These are phyloP conservation scores for Zalerion maritima DNA, from an alignment of 495 filamentous ascomycete species.

Conservation along the genomic window DNA sequence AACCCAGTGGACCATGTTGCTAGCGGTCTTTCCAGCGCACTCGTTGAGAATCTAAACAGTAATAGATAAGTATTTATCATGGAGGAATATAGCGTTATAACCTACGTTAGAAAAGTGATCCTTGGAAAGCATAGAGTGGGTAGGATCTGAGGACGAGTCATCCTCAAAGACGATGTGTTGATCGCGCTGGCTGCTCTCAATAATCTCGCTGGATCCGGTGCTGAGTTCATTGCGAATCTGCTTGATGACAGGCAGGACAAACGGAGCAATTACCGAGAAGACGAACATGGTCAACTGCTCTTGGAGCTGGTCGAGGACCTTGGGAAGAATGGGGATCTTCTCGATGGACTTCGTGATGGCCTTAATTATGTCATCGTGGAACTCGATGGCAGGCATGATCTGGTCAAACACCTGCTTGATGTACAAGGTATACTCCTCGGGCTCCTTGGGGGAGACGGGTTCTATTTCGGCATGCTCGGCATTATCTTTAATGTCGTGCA, in stretches of 20 bases:
- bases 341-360: conserved; percentile 60
- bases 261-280: conserved; percentile 73
- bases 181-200: conserved; percentile 60
- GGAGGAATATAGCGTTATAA: not conserved
- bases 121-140: conserved; percentile 92
- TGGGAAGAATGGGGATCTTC: conserved; percentile 63
- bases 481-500: conserved; percentile 52
- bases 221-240: conserved; percentile 75
- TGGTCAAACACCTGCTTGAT: conserved; percentile 51
- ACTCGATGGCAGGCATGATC: conserved; percentile 74
- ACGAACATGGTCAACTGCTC: conserved; percentile 73
- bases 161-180: conserved; percentile 80
- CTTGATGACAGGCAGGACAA: conserved; percentile 67
- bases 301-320: conserved; percentile 65
- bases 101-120: conserved; percentile 71
- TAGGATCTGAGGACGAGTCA: conserved; percentile 59
- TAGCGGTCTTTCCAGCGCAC: conserved; percentile 69
- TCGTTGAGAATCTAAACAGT: conserved; percentile 57
- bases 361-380: conserved; percentile 76
- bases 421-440: conserved; percentile 59
- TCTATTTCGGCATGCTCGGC: conserved; percentile 53
- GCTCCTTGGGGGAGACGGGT: conserved; percentile 52
- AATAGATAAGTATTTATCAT: conserved; percentile 4
- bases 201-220: conserved; percentile 74
- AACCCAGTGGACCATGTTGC: conserved; percentile 60